Evolutionary conservation across 129 eudicot genomes (phyloP), one percentile per base, ranked within the genome.

Genomic region (Lonicera japonica): DNA sequence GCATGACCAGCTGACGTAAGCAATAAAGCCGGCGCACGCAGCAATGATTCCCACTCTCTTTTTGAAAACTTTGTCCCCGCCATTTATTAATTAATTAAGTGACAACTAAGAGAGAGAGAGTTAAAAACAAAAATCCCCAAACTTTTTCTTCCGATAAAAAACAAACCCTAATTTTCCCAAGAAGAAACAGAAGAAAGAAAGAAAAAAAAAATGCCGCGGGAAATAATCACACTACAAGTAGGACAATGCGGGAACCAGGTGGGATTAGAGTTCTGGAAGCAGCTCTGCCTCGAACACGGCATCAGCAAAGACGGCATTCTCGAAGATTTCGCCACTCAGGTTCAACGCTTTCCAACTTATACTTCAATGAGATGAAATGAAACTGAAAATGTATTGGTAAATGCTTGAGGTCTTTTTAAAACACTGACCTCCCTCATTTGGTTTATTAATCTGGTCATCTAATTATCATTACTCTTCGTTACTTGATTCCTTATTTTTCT

Each of bases 241-340:
- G 99, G 99, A 68, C 99, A 94, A 85, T 94, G 99, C 62, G 99
- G 99, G 34, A 94, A 94, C 64, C 99, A 94, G 88, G 88, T 94
- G 83, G 99, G 96, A 2, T 88, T 94, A 96, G 99, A 94, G 88
- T 94, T 94, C 68, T 94, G 99, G 99, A 94, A 94, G 60, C 96
- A 94, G 63, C 99, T 94, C 48, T 94, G 99, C 61, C 82, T 88
- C 64, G 96, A 94, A 64, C 99, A 94, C 59, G 99, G 99, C 22
- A 94, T 94, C 74, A 88, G 89, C 61, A 94, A 88, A 69, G 99
- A 94, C 25, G 99, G 99, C 60, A 94, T 94, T 53, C 96, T 94
- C 61, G 99, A 94, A 81, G 96, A 94, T 70, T 94, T 94, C 68
- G 99, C 99, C 45, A 88, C 96, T 73, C 99, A 94, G 99, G 96